phyloP scores from a whole-genome alignment of 805 yeast species.

The Yarrowia hollandica region DNA sequence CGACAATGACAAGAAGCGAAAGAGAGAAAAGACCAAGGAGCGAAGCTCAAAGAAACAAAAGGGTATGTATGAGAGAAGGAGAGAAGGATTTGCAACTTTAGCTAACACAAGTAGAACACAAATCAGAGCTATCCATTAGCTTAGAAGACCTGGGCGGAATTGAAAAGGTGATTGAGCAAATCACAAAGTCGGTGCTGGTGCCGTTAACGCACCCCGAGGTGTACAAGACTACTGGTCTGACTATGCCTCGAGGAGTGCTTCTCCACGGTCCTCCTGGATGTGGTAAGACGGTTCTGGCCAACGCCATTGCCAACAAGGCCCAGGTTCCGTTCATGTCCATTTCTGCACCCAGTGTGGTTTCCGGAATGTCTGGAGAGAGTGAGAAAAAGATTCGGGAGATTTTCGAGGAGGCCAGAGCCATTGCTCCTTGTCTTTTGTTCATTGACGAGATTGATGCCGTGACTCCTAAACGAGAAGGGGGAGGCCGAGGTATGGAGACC shows the following conservation, averaged over 20 bases:
- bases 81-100: neutral
- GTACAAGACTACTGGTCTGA: conserved; percentile 81
- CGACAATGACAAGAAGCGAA: conserved; percentile 30
- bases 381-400: conserved; percentile 92
- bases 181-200: conserved; percentile 86
- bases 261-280: conserved; percentile 99
- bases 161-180: conserved; percentile 76
- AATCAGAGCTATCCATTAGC: conserved; percentile 55
- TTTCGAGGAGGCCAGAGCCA: conserved; percentile 83
- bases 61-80: conserved; percentile 29
- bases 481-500: conserved; percentile 96
- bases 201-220: conserved; percentile 95
- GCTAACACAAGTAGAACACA: conserved; percentile 47
- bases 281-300: conserved; percentile 95
- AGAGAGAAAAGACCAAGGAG: conserved; percentile 31
- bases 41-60: conserved; percentile 30
- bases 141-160: conserved; percentile 85
- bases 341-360: conserved; percentile 93
- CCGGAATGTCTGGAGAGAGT: conserved; percentile 99
- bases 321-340: conserved; percentile 89
- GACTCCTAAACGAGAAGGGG: conserved; percentile 97
- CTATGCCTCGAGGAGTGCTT: conserved; percentile 90
- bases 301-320: conserved; percentile 92
- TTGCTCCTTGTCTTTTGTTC: conserved; percentile 92
- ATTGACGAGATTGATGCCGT: conserved; percentile 98